Percentiles rank a stretch among this genome's conserved stretches.
phyloP scores from a whole-genome alignment of 495 filamentous ascomycete genomes.

The Xylaria palmicola region DNA sequence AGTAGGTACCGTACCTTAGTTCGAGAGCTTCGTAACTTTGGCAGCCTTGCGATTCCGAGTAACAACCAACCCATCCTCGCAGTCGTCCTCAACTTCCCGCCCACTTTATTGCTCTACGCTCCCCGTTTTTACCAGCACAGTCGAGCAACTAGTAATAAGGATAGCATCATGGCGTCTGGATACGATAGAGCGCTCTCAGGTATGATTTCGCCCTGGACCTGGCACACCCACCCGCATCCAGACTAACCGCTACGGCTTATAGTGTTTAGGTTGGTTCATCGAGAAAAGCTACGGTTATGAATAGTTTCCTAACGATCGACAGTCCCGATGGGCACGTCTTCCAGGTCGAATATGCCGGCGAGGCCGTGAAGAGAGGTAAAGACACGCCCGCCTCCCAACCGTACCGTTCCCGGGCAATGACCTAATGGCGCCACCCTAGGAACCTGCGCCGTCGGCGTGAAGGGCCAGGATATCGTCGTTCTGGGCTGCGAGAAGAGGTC shows the following conservation, averaged over 20 bases:
- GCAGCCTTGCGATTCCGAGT: slow-evolving; percentile 33
- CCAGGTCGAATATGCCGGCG: slow-evolving; percentile 98
- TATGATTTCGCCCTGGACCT: slow-evolving; percentile 47
- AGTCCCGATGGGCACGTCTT: slow-evolving; percentile 99
- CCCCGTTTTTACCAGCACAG: slow-evolving; percentile 11
- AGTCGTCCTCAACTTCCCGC: slow-evolving; percentile 10
- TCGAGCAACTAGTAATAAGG: slow-evolving; percentile 13
- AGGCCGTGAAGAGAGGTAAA: slow-evolving; percentile 95
- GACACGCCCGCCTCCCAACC: background rate
- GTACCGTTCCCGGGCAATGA: background rate
- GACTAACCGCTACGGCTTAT: slow-evolving; percentile 38
- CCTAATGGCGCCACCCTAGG: slow-evolving; percentile 50
- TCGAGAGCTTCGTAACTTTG: slow-evolving; percentile 32
- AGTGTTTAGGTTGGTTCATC: slow-evolving; percentile 67
- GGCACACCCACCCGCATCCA: slow-evolving; percentile 4
- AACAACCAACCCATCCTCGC: slow-evolving; percentile 14
- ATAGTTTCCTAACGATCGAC: slow-evolving; percentile 36
- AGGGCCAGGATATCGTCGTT: slow-evolving; percentile 91
- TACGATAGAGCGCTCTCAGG: slow-evolving; percentile 95
- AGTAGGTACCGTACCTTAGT: too few relatives aligned
- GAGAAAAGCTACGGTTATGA: slow-evolving; percentile 21
- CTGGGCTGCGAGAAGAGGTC: slow-evolving; percentile 98
- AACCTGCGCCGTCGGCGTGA: slow-evolving; percentile 97
- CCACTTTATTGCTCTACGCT: slow-evolving; percentile 9
- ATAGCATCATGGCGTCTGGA: slow-evolving; percentile 68